Conservation (phyloP, 2,329 filamentous ascomycete genomes). For the Chaetothyriales sp. region DNA sequence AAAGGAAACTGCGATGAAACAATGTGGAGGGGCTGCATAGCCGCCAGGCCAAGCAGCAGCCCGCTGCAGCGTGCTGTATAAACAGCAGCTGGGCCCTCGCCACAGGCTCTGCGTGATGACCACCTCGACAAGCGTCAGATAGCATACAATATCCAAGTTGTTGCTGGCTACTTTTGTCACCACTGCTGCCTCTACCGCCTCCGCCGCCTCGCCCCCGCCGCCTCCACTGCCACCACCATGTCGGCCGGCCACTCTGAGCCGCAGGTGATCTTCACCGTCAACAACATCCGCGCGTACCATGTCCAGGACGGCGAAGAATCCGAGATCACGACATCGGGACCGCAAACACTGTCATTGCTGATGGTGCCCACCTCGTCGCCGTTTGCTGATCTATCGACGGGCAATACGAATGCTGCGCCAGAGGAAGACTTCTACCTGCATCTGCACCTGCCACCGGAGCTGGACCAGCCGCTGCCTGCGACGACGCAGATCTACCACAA, state of each 20-base stretch:
- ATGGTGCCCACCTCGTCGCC: conserved; percentile 88
- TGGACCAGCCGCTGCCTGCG: conserved; percentile 82
- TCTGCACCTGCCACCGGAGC: conserved; percentile 81
- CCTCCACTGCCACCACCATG: conserved; percentile 10
- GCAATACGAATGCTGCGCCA: conserved; percentile 40
- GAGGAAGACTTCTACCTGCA: conserved; percentile 96
- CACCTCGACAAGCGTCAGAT: not conserved
- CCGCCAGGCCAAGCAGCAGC: not conserved
- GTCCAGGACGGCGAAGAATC: conserved; percentile 76
- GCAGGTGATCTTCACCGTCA: conserved; percentile 43
- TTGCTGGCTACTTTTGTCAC: too few species aligned
- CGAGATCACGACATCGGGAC: conserved; percentile 65
- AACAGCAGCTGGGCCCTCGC: not conserved
- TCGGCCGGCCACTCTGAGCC: conserved; percentile 38
- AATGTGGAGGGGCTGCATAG: not conserved
- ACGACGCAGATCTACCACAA: conserved; percentile 97
- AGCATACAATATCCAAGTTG: not conserved
- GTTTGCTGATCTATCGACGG: conserved; percentile 40
- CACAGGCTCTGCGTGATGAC: not conserved
- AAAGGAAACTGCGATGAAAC: not conserved
- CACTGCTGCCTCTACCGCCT: not conserved
- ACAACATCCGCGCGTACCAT: conserved; percentile 81
- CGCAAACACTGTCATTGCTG: conserved; percentile 79
- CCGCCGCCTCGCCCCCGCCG: not conserved
- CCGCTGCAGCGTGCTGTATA: not conserved